Percentiles rank a stretch among this genome's conserved stretches.
Evolutionary conservation across 345 rosid species (phyloP).

Genomic region (Ailanthus altissimus): DNA sequence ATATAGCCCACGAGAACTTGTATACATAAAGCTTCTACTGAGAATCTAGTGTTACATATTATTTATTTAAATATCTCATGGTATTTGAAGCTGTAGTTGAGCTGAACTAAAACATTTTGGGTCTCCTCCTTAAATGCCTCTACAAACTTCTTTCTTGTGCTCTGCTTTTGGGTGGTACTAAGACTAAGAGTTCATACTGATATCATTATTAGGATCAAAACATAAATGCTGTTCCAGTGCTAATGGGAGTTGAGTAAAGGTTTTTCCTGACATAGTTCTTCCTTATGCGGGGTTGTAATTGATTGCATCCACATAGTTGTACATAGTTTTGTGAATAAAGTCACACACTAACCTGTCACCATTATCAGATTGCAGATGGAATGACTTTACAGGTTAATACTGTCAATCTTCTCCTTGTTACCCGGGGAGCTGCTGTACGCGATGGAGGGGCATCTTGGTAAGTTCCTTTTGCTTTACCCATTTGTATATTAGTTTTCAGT

Average conservation of each 20-base stretch:
- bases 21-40: neutral
- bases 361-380: constrained; percentile 95
- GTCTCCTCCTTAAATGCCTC: neutral
- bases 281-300: neutral
- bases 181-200: neutral
- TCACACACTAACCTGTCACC: constrained; percentile 20
- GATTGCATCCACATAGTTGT: neutral
- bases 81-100: neutral
- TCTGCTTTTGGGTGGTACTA: neutral
- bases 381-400: constrained; percentile 87
- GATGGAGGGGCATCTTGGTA: constrained; percentile 94
- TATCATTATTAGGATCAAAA: constrained; percentile 9
- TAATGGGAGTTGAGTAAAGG: constrained; percentile 1
- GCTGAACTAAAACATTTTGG: neutral
- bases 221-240: neutral
- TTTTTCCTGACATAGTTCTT: neutral
- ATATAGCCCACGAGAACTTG: neutral
- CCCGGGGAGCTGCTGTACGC: constrained; percentile 65
- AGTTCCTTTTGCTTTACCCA: constrained; percentile 20
- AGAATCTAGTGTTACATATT: neutral
- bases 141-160: neutral
- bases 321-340: constrained; percentile 3
- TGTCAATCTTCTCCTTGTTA: constrained; percentile 94
- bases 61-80: neutral
- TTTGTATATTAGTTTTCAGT: neutral